Conservation (phyloP, 257 asterid species). For the Henckelia pumila region DNA sequence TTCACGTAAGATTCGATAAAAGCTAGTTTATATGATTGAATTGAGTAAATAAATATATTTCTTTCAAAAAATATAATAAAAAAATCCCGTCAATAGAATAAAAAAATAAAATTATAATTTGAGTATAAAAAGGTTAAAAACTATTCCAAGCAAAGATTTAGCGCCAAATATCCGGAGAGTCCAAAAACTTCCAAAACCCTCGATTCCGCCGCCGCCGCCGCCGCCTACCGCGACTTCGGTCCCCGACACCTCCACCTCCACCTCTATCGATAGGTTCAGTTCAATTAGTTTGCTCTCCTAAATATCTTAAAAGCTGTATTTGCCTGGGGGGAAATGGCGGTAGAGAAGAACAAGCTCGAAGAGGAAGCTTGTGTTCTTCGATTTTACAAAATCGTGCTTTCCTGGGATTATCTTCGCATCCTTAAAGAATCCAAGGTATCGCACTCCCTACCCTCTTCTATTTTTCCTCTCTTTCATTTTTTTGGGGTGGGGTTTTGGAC, state of each 20-base stretch:
- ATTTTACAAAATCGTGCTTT: constrained; percentile 72
- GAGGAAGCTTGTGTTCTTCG: constrained; percentile 60
- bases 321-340: constrained; percentile 48
- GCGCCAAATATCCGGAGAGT: not conserved
- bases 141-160: too few relatives aligned
- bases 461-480: not conserved
- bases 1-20: not conserved
- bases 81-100: too few relatives aligned
- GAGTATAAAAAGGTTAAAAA: too few relatives aligned
- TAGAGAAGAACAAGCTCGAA: constrained; percentile 60
- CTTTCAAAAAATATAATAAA: too few relatives aligned
- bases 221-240: not conserved
- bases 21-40: too few relatives aligned
- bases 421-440: constrained; percentile 61
- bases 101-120: too few relatives aligned
- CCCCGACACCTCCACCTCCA: not conserved
- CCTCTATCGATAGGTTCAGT: not conserved
- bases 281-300: not conserved
- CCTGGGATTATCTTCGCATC: constrained; percentile 81
- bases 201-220: not conserved
- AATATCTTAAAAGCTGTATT: not conserved
- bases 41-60: too few relatives aligned
- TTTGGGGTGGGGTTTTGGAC: not conserved
- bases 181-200: not conserved
- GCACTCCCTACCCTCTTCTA: not conserved